Percentiles rank a stretch among this genome's conserved stretches.
These are phyloP conservation scores for Cyclotella choctawhatcheeana DNA, from an alignment of 108 stramenopile species.

Conservation along the genomic window DNA sequence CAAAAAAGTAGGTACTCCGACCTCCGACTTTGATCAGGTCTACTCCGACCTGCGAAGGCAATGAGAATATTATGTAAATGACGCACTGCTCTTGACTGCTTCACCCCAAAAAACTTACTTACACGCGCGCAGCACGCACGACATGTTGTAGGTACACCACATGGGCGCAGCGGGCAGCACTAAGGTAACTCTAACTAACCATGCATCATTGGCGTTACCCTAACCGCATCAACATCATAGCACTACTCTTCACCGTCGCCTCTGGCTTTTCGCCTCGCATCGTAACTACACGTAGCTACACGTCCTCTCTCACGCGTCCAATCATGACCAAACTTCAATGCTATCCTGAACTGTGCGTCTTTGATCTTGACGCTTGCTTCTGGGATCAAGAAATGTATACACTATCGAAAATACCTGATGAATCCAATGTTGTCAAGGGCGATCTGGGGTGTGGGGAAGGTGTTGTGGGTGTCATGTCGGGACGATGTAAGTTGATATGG, in stretches of 20 bases:
- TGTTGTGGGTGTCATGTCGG: slow-evolving; percentile 75
- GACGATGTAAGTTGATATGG: no score
- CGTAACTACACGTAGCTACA: background rate
- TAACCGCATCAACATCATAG: slow-evolving; percentile 7
- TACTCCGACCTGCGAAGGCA: no score
- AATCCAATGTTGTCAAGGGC: slow-evolving; percentile 59
- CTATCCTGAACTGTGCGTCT: slow-evolving; percentile 63
- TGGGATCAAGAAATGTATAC: slow-evolving; percentile 95
- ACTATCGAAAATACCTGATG: slow-evolving; percentile 61
- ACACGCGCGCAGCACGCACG: no score
- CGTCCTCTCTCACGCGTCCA: slow-evolving; percentile 1
- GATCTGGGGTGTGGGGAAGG: slow-evolving; percentile 83
- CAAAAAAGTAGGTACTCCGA: no score
- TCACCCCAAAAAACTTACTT: no score
- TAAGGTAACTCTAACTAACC: no score
- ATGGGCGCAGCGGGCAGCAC: no score
- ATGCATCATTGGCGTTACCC: no score
- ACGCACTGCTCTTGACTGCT: no score
- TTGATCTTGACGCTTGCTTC: slow-evolving; percentile 90
- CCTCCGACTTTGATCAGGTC: no score
- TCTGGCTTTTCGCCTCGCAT: background rate
- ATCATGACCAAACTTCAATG: slow-evolving; percentile 9
- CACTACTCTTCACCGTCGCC: slow-evolving; percentile 4
- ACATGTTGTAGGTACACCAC: no score
- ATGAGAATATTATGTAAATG: no score